Percentiles rank a stretch among this genome's conserved stretches.
Conservation (phyloP, 1,284 basidiomycete species). For the Athelia sp. region DNA sequence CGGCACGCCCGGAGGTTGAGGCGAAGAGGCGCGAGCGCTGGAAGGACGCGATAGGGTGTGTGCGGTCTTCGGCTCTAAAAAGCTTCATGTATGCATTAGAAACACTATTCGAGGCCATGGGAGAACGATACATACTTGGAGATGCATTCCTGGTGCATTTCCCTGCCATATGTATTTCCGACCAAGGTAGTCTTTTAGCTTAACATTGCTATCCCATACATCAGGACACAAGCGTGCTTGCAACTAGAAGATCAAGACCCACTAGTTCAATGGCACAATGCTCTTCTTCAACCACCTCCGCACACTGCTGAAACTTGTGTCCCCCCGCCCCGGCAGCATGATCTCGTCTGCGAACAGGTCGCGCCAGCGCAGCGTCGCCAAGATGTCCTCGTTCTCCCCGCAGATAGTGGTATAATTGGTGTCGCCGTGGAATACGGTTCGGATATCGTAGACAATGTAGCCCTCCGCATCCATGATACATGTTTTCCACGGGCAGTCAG, state of each 20-base stretch:
- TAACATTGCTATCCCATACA: background rate
- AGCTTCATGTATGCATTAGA: background rate
- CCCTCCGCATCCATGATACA: background rate
- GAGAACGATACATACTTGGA: background rate
- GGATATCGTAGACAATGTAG: background rate
- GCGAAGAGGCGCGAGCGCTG: background rate
- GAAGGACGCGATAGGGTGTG: background rate
- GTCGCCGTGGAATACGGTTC: background rate
- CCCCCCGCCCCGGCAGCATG: background rate
- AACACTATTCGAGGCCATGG: background rate
- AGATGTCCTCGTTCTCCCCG: background rate
- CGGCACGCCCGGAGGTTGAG: background rate
- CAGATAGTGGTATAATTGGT: background rate
- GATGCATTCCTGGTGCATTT: background rate
- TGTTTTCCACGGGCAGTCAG: background rate
- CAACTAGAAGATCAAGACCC: background rate
- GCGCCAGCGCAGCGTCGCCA: background rate
- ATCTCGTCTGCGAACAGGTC: background rate
- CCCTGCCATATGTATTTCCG: background rate
- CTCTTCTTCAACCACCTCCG: background rate
- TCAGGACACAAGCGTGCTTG: background rate
- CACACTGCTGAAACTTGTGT: background rate
- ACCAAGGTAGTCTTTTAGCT: background rate
- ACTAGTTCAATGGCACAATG: background rate
- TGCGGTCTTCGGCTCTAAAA: background rate